These are phyloP conservation scores for Macaranga tanarius DNA, from an alignment of 441 rosid genomes.

Conservation along the genomic window DNA sequence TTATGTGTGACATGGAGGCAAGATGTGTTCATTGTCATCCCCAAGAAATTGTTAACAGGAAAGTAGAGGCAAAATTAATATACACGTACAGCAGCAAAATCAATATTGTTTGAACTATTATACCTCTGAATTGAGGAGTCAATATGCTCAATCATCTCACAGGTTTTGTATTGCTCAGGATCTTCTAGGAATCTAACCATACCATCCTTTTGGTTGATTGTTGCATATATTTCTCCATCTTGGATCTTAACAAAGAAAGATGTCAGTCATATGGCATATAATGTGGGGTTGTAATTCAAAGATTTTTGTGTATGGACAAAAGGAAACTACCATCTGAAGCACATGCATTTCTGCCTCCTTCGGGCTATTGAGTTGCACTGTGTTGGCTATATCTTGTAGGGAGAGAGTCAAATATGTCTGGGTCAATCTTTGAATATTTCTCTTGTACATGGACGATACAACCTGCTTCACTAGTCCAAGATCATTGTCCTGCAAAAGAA, in stretches of 20 bases:
- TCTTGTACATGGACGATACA: slow-evolving; percentile 85
- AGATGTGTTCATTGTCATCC: not conserved
- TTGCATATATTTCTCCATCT: slow-evolving; percentile 58
- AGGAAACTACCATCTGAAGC: slow-evolving; percentile 81
- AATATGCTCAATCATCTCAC: slow-evolving; percentile 78
- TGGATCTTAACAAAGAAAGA: slow-evolving; percentile 54
- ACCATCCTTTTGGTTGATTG: no score
- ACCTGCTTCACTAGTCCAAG: slow-evolving; percentile 95
- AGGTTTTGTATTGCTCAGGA: slow-evolving; percentile 56
- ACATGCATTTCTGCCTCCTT: slow-evolving; percentile 99
- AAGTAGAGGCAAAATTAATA: slow-evolving; percentile 1
- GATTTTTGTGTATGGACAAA: not conserved
- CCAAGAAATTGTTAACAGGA: not conserved
- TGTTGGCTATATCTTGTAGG: slow-evolving; percentile 90
- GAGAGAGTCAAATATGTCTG: slow-evolving; percentile 95
- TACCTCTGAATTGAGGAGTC: slow-evolving; percentile 97
- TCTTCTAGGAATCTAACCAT: no score
- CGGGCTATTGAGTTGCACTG: slow-evolving; percentile 69
- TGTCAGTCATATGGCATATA: not conserved
- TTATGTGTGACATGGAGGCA: not conserved
- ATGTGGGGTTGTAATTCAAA: not conserved
- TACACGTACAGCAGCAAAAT: not conserved
- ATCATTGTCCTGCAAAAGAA: slow-evolving; percentile 74
- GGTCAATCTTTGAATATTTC: slow-evolving; percentile 90
- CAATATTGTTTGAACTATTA: not conserved